Conservation (phyloP, 129 eudicot genomes). For the Helichrysum umbraculigerum region DNA sequence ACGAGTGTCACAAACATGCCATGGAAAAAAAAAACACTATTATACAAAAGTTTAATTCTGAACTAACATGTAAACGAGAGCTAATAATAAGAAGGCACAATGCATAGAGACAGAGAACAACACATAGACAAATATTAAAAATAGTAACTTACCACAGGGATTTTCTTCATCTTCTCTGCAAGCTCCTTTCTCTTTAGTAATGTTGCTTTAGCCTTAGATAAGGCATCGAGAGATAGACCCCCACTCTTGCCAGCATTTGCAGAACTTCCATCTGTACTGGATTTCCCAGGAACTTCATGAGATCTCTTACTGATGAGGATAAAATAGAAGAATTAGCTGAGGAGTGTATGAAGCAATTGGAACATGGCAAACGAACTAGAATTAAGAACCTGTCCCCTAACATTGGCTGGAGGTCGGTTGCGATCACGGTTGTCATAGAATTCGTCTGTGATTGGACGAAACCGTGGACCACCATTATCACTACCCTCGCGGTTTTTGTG, state of each 20-base stretch:
- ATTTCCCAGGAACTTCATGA: conserved; percentile 99
- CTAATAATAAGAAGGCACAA: neutral
- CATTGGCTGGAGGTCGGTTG: too few relatives aligned
- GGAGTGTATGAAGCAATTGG: too few relatives aligned
- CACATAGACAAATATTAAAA: neutral
- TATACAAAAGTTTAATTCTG: neutral
- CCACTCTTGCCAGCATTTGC: conserved; percentile 77
- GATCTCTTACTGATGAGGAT: conserved; percentile 97
- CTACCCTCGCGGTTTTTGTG: too few relatives aligned
- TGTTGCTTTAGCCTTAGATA: conserved; percentile 88
- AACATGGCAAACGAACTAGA: too few relatives aligned
- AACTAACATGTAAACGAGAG: neutral
- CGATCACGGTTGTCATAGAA: too few relatives aligned
- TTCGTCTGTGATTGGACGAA: too few relatives aligned
- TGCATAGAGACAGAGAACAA: neutral
- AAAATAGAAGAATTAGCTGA: too few relatives aligned
- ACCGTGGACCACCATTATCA: too few relatives aligned
- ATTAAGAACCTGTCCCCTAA: too few relatives aligned
- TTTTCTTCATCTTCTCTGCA: conserved; percentile 74
- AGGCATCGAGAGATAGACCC: conserved; percentile 78
- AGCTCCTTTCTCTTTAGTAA: conserved; percentile 82
- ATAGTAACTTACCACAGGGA: conserved; percentile 54
- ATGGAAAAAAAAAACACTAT: conserved; percentile 3
- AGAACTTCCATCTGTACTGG: conserved; percentile 97
- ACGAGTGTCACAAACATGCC: too few relatives aligned